These are phyloP conservation scores for Conoideocrella luteorostrata DNA, from an alignment of 2,329 filamentous ascomycete genomes.

Conservation along the genomic window DNA sequence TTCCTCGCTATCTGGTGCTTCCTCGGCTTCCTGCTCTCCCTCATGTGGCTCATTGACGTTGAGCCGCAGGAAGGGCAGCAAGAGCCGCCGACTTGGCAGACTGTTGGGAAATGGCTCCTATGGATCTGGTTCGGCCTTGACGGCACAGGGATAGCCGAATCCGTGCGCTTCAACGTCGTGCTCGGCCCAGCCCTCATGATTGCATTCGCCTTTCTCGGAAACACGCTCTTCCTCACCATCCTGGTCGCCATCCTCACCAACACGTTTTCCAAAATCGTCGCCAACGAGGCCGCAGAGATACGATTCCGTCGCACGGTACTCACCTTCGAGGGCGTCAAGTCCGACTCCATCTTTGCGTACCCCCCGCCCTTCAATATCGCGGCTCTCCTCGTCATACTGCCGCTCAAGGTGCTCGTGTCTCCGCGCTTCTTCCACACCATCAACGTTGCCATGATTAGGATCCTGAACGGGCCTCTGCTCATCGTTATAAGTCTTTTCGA, in stretches of 20 bases:
- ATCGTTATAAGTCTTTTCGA: constrained; percentile 56
- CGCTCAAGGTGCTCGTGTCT: constrained; percentile 56
- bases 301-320: constrained; percentile 66
- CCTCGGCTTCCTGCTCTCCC: constrained; percentile 61
- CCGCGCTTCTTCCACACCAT: constrained; percentile 64
- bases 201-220: constrained; percentile 66
- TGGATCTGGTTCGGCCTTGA: constrained; percentile 77
- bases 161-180: constrained; percentile 55
- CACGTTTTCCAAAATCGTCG: constrained; percentile 64
- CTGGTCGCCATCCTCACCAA: constrained; percentile 68
- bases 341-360: constrained; percentile 63
- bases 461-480: constrained; percentile 58
- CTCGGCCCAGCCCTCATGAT: constrained; percentile 65
- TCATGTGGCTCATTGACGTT: constrained; percentile 54
- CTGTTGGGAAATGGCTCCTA: constrained; percentile 69
- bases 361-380: constrained; percentile 65
- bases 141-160: constrained; percentile 47
- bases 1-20: constrained; percentile 63
- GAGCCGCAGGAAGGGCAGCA: constrained; percentile 19
- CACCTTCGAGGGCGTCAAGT: constrained; percentile 69
- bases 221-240: constrained; percentile 69
- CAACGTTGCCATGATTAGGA: constrained; percentile 59
- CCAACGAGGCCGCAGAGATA: constrained; percentile 62
- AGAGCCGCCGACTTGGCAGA: constrained; percentile 32
- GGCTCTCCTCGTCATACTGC: constrained; percentile 56